Percentiles rank a stretch among this genome's conserved stretches.
Evolutionary conservation across 805 yeast species (phyloP).

Genomic region (Metschnikowia henanensis): DNA sequence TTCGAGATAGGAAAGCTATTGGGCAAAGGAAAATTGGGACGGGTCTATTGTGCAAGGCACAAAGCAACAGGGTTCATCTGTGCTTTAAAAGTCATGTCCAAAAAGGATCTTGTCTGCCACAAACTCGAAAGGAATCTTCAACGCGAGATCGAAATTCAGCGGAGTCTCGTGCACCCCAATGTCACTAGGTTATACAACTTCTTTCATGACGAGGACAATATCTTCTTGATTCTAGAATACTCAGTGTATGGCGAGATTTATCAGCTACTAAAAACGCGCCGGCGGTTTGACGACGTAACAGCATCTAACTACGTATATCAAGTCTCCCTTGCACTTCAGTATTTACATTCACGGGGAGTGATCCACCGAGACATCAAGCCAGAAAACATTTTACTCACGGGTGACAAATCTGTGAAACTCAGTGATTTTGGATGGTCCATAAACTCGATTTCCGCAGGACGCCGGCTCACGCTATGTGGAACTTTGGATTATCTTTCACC

Average conservation of each 20-base stretch:
- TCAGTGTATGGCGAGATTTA: constrained; percentile 87
- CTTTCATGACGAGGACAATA: constrained; percentile 78
- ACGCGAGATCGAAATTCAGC: constrained; percentile 90
- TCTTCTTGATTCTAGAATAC: constrained; percentile 82
- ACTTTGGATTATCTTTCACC: constrained; percentile 95
- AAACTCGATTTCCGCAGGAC: constrained; percentile 28
- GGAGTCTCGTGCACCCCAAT: constrained; percentile 73
- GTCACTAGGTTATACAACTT: constrained; percentile 81
- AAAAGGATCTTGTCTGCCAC: constrained; percentile 69
- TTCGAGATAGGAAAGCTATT: constrained; percentile 86
- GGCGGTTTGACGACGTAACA: constrained; percentile 66
- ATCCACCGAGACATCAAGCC: constrained; percentile 95
- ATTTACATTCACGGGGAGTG: constrained; percentile 76
- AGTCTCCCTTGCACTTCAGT: constrained; percentile 74
- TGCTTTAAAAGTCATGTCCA: constrained; percentile 91
- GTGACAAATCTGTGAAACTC: constrained; percentile 74
- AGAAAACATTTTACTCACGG: constrained; percentile 80
- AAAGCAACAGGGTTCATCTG: constrained; percentile 73
- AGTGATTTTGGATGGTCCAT: constrained; percentile 98
- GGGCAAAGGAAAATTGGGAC: constrained; percentile 94
- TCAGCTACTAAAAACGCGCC: constrained; percentile 61
- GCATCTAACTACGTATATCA: constrained; percentile 84
- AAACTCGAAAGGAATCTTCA: constrained; percentile 84
- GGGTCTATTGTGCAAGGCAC: constrained; percentile 86
- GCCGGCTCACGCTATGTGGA: constrained; percentile 78